Conservation (phyloP, 192 early-diverging fungal species). For the Coemansia asiatica region DNA sequence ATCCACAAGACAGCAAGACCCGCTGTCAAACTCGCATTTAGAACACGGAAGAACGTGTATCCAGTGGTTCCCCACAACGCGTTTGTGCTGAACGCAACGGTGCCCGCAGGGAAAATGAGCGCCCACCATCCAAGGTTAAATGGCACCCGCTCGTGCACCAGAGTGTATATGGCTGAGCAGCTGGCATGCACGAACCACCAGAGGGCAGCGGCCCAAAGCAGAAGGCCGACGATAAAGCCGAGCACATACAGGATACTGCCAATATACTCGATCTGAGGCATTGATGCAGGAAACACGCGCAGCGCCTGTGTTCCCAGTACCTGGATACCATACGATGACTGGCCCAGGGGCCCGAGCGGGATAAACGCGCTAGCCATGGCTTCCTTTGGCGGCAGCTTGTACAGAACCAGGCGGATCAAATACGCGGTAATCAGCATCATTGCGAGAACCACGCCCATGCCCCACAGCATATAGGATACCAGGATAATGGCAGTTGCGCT, state of each 20-base stretch:
- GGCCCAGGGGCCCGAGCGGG: constrained; percentile 57
- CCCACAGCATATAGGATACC: constrained; percentile 53
- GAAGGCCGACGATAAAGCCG: constrained; percentile 38
- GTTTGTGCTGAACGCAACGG: constrained; percentile 32
- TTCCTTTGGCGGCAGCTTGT: constrained; percentile 57
- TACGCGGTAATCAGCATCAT: constrained; percentile 54
- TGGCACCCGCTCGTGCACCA: constrained; percentile 28
- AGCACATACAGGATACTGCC: constrained; percentile 31
- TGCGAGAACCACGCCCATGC: constrained; percentile 49
- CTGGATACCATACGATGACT: constrained; percentile 55
- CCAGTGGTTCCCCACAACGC: constrained; percentile 23
- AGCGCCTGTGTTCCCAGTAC: constrained; percentile 43
- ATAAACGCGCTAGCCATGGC: constrained; percentile 55
- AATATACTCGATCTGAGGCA: constrained; percentile 30
- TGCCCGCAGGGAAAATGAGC: constrained; percentile 57
- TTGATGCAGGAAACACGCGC: constrained; percentile 27
- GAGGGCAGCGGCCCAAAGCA: constrained; percentile 51
- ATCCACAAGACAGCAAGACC: constrained; percentile 37
- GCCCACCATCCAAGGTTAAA: constrained; percentile 65
- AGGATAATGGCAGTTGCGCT: constrained; percentile 33
- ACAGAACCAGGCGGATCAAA: constrained; percentile 45
- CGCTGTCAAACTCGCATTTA: constrained; percentile 40
- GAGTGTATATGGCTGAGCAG: constrained; percentile 35
- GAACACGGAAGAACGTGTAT: constrained; percentile 38
- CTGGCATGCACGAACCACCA: constrained; percentile 56